These are phyloP conservation scores for Sporothrix phasma DNA, from an alignment of 2,329 filamentous ascomycete species.

Conservation along the genomic window DNA sequence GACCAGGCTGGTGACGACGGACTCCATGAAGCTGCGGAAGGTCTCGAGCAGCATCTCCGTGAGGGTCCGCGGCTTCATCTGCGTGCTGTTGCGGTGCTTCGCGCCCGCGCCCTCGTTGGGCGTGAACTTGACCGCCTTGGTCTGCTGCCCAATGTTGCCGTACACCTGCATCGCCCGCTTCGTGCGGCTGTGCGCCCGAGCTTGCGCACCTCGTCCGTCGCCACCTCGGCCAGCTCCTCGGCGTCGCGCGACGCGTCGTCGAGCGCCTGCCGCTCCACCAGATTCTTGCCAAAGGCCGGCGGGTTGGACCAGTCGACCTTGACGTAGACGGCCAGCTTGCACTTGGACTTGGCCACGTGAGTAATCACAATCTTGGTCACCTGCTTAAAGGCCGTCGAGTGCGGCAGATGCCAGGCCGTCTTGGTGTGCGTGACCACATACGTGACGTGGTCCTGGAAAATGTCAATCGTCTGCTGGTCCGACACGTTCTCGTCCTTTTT, in stretches of 20 bases:
- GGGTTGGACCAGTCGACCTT: constrained; percentile 77
- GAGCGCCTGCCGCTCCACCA: constrained; percentile 62
- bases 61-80: constrained; percentile 52
- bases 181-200: constrained; percentile 65
- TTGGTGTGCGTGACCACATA: constrained; percentile 55
- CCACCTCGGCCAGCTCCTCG: constrained; percentile 63
- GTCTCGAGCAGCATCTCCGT: constrained; percentile 64
- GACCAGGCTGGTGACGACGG: constrained; percentile 63
- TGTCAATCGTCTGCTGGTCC: constrained; percentile 80
- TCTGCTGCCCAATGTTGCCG: constrained; percentile 61
- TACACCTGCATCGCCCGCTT: constrained; percentile 73
- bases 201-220: constrained; percentile 66
- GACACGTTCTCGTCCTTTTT: constrained; percentile 52
- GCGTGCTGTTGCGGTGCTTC: constrained; percentile 33
- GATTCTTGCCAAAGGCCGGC: constrained; percentile 48
- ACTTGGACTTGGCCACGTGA: constrained; percentile 82
- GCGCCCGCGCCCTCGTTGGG: constrained; percentile 36
- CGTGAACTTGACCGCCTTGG: constrained; percentile 51
- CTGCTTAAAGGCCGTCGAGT: constrained; percentile 66
- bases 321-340: constrained; percentile 80
- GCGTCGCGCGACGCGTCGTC: constrained; percentile 65
- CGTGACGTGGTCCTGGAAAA: constrained; percentile 64
- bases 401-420: constrained; percentile 75
- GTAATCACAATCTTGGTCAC: constrained; percentile 91
- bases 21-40: constrained; percentile 62